Evolutionary conservation across 371 early-diverging fungal species (phyloP), one percentile per base, ranked within the genome.

Genomic region (Mucor racemosus): DNA sequence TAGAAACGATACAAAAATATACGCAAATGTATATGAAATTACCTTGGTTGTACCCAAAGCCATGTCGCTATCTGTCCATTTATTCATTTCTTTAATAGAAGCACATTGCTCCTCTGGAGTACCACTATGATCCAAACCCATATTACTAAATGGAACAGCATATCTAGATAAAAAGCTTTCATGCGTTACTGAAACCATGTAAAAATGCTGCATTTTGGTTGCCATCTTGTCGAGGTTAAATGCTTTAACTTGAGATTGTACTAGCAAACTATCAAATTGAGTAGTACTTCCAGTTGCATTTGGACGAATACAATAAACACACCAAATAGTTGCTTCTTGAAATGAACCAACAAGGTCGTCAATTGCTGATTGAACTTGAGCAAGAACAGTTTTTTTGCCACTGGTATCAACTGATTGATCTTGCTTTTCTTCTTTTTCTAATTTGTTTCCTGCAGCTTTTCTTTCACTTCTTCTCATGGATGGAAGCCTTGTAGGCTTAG

Each of bases 311-410:
- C 93, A 93, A 71, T 91, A 79, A 44, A 95, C 74, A 70, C 89
- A 91, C 96, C 95, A 96, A 10, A 92, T 79, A 34, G 86, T 86
- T 0, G 95, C 92, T 58, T 92, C 91, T 56, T 85, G 85, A 34
- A 96, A 76, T 13, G 92, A 86, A 39, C 86, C 90, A 26, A 95
- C 76, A 8, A 96, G 76, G 67, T 93, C 92, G 38, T 86, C 80
- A 26, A 94, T 71, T 5, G 92, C 84, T 0, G 84, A 84, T 60
- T 88, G 87, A 72, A 92, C 86, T 74, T 94, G 90, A 0, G 88
- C 57, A 34, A 66, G 56, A 7, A 64, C 63, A 10, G 66, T 71
- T 56, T 57, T 68, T 50, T 46, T 62, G n/a, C 62, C 68, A 0
- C 35, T 26, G 17, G 33, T 26, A 9, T 58, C 62, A 26, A 38